Evolutionary conservation across 805 yeast species (phyloP).

Genomic region (Wickerhamomyces subpelliculosus): DNA sequence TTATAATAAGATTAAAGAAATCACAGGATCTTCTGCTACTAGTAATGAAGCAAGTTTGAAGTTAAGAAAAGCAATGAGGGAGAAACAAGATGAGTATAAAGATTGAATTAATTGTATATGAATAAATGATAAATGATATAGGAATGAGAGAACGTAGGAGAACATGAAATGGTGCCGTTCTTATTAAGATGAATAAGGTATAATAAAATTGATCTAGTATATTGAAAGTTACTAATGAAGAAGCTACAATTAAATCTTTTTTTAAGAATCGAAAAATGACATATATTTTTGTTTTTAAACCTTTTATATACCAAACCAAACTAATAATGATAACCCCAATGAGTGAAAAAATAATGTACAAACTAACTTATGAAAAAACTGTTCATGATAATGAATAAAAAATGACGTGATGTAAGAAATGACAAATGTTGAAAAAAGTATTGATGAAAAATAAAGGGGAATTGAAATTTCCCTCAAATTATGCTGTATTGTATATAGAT

Average conservation of each 20-base stretch:
- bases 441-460: neutral
- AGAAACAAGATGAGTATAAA: neutral
- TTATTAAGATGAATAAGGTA: too few species aligned
- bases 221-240: too few species aligned
- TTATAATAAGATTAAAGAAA: constrained; percentile 1
- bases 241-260: too few species aligned
- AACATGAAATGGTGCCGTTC: too few species aligned
- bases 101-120: neutral
- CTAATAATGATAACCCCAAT: neutral
- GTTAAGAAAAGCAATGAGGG: constrained; percentile 8
- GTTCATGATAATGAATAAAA: neutral
- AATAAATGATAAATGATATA: neutral
- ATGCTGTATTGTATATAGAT: neutral
- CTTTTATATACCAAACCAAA: neutral
- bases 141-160: too few species aligned
- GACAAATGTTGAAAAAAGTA: neutral
- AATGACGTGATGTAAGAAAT: neutral
- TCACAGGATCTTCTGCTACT: neutral
- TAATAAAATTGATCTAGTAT: too few species aligned
- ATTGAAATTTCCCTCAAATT: neutral
- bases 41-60: constrained; percentile 5
- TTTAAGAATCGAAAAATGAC: too few species aligned
- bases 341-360: neutral
- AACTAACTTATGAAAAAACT: neutral
- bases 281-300: neutral